Evolutionary conservation across 1,284 basidiomycete genomes (phyloP), one percentile per base, ranked within the genome.

Genomic region (Apiotrichum gracile): DNA sequence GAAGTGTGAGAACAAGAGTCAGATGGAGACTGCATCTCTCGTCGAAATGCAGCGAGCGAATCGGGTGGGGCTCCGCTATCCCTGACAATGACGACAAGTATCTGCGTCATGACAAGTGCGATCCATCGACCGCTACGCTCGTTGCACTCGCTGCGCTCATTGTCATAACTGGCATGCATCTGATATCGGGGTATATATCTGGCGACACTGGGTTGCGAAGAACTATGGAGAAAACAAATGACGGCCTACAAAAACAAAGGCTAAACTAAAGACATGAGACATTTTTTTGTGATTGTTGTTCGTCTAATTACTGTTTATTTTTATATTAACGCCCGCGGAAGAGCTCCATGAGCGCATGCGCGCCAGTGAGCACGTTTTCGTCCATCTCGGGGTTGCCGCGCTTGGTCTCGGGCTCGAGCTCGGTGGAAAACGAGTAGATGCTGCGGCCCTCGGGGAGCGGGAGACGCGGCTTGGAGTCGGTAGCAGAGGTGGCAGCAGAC

Each of bases 371-470:
- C 21, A 60, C 58, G 33, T 57, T 54, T 50, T 60, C 58, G 42
- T 60, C 58, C 58, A 60, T 60, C 53, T 60, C 58, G 31, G 44
- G 52, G 22, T 49, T 46, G 24, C 58, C 58, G 42, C 55, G 55
- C 50, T 57, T 57, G 14, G 52, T 54, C 52, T 60, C 52, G 27
- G 58, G 58, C 53, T 60, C 58, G 41, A 60, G 55, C 50, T 52
- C 58, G 19, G 52, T 60, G 31, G 55, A 57, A 48, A 60, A 57
- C 41, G 55, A 57, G 51, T 60, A 60, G 45, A 60, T 60, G 52
- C 52, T 57, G 29, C 58, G 52, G 34, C 58, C 58, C 48, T 57
- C 50, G 41, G 58, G 58, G 17, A 57, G 40, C 2, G 56, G 52
- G 6, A 60, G 46, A 25, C 55, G 52, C 14, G 44, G 46, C 55